Percentiles rank a stretch among this genome's conserved stretches.
Evolutionary conservation across 345 rosid genomes (phyloP).

Genomic region (Erodium maritimum): DNA sequence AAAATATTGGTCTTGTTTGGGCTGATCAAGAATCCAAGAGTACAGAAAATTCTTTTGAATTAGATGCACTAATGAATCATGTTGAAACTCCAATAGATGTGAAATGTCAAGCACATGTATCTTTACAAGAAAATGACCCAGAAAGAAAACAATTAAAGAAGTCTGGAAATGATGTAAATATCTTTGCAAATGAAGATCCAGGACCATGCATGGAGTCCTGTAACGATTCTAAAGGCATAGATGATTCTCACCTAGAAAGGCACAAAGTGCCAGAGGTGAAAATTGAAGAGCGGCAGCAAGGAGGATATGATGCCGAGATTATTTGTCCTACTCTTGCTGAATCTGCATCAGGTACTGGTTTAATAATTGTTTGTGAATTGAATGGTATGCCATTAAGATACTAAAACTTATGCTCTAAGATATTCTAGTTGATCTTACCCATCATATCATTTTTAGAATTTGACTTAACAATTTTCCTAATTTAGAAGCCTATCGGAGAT

Average conservation of each 20-base stretch:
- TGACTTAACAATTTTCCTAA: not conserved
- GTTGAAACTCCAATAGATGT: constrained; percentile 10
- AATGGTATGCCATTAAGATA: not conserved
- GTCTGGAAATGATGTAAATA: constrained; percentile 11
- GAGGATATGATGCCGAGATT: constrained; percentile 25
- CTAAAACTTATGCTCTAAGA: not conserved
- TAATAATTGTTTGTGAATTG: not conserved
- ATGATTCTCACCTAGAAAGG: not conserved
- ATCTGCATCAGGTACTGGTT: constrained; percentile 19
- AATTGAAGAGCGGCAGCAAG: constrained; percentile 18
- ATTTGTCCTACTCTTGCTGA: constrained; percentile 12
- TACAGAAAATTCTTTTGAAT: constrained; percentile 12
- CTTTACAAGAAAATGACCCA: constrained; percentile 13
- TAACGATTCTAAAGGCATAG: not conserved
- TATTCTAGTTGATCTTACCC: not conserved
- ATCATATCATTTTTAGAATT: too few relatives aligned
- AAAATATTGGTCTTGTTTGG: constrained; percentile 4
- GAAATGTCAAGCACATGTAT: constrained; percentile 13
- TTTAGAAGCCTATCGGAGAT: not conserved
- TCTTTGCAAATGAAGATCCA: not conserved
- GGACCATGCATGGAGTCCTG: not conserved
- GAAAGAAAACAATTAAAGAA: constrained; percentile 19
- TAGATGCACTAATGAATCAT: constrained; percentile 11
- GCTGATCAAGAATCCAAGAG: constrained; percentile 11
- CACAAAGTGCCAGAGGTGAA: constrained; percentile 3